These are phyloP conservation scores for Fomitopsis schrenkii DNA, from an alignment of 1,284 basidiomycete genomes.

Conservation along the genomic window DNA sequence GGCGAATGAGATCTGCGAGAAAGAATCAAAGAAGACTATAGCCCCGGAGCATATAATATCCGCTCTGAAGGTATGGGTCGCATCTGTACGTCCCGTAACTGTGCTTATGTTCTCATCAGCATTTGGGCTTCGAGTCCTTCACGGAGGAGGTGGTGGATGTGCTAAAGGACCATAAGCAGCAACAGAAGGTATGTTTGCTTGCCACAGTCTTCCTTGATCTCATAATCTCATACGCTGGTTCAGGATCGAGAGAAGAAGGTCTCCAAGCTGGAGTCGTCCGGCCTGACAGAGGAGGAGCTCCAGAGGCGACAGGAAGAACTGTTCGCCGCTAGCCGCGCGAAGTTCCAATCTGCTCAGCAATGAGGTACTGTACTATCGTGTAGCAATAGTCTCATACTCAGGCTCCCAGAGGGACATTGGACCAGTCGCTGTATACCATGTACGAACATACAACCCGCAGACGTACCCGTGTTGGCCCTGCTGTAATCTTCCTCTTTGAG, in stretches of 20 bases:
- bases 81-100: not conserved
- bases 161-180: slow-evolving; percentile 92
- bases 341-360: slow-evolving; percentile 51
- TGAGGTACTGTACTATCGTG: slow-evolving; percentile 10
- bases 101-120: slow-evolving; percentile 36
- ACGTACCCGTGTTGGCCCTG: slow-evolving; percentile 9
- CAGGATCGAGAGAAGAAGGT: slow-evolving; percentile 87
- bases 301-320: slow-evolving; percentile 85
- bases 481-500: slow-evolving; percentile 22
- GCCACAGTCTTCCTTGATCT: slow-evolving; percentile 10
- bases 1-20: slow-evolving; percentile 97
- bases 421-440: slow-evolving; percentile 16
- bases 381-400: not conserved
- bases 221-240: slow-evolving; percentile 3
- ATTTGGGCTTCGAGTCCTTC: slow-evolving; percentile 88
- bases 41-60: slow-evolving; percentile 95
- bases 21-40: slow-evolving; percentile 99
- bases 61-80: slow-evolving; percentile 74
- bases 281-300: slow-evolving; percentile 89
- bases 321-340: slow-evolving; percentile 85
- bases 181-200: slow-evolving; percentile 69
- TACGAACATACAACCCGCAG: slow-evolving; percentile 16
- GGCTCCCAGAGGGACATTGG: slow-evolving; percentile 14
- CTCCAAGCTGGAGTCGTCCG: slow-evolving; percentile 86
- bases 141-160: slow-evolving; percentile 89